Evolutionary conservation across 148 eudicot genomes (phyloP).

Genomic region (Linanthus parryae): DNA sequence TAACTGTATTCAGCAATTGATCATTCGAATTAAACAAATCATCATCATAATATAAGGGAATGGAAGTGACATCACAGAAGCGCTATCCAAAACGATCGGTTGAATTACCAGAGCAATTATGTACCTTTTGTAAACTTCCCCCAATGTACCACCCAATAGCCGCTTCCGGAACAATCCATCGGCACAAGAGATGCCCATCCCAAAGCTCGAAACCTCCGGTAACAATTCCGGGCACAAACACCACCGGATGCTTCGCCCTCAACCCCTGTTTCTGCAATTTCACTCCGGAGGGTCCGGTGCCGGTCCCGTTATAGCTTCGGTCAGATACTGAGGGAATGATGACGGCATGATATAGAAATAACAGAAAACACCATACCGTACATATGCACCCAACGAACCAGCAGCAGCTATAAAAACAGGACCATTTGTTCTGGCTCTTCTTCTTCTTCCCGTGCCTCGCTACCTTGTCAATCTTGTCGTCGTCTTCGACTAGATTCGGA

Average conservation of each 20-base stretch:
- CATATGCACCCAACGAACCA: constrained; percentile 76
- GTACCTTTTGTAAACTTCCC: constrained; percentile 92
- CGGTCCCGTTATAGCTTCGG: constrained; percentile 74
- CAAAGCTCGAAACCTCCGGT: constrained; percentile 92
- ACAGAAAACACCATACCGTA: constrained; percentile 65
- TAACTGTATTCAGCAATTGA: too few species aligned
- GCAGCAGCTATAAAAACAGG: constrained; percentile 67
- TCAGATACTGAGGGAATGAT: constrained; percentile 84
- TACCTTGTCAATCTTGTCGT: too few species aligned
- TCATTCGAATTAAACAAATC: too few species aligned
- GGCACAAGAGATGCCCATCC: constrained; percentile 93
- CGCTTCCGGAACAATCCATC: constrained; percentile 90
- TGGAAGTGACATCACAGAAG: too few species aligned
- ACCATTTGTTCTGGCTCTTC: too few species aligned
- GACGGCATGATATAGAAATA: constrained; percentile 72
- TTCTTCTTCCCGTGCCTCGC: too few species aligned
- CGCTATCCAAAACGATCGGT: too few species aligned
- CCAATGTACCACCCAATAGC: constrained; percentile 99
- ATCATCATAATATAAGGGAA: too few species aligned
- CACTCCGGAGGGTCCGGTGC: constrained; percentile 83
- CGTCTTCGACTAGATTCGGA: too few species aligned
- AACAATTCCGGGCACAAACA: constrained; percentile 93
- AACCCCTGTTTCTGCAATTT: constrained; percentile 70
- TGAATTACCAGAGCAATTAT: too few species aligned
- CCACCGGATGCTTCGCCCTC: constrained; percentile 73